phyloP scores from a whole-genome alignment of 2,329 filamentous ascomycete species.

The Calonectria multiphialidica region DNA sequence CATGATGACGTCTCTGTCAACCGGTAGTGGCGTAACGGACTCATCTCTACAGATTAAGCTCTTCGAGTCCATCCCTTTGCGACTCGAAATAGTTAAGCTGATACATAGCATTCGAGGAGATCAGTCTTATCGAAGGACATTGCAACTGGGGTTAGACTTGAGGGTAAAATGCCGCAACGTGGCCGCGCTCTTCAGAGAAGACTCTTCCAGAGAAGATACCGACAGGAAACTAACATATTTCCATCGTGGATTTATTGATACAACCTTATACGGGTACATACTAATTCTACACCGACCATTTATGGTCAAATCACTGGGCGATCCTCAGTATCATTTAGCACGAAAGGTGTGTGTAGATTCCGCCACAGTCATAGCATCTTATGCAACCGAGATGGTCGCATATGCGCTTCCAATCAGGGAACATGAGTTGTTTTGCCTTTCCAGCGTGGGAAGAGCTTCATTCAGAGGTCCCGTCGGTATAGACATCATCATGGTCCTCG shows the following conservation, averaged over 20 bases:
- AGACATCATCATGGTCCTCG: neutral
- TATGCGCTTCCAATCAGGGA: neutral
- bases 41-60: neutral
- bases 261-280: neutral
- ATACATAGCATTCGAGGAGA: neutral
- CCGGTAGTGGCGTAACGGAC: neutral
- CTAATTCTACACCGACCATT: neutral
- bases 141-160: neutral
- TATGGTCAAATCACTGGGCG: neutral
- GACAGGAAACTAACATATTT: neutral
- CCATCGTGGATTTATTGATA: neutral
- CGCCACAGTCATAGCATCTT: neutral
- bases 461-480: neutral
- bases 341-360: neutral
- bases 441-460: neutral
- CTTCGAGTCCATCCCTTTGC: neutral
- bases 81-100: neutral
- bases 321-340: neutral
- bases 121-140: neutral
- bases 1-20: neutral
- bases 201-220: neutral
- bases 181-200: neutral
- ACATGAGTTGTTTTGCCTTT: neutral
- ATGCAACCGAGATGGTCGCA: neutral
- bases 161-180: neutral